Base-by-base conservation (phyloP, 2,329 filamentous ascomycete genomes). In the Epichloe gansuensis region DNA sequence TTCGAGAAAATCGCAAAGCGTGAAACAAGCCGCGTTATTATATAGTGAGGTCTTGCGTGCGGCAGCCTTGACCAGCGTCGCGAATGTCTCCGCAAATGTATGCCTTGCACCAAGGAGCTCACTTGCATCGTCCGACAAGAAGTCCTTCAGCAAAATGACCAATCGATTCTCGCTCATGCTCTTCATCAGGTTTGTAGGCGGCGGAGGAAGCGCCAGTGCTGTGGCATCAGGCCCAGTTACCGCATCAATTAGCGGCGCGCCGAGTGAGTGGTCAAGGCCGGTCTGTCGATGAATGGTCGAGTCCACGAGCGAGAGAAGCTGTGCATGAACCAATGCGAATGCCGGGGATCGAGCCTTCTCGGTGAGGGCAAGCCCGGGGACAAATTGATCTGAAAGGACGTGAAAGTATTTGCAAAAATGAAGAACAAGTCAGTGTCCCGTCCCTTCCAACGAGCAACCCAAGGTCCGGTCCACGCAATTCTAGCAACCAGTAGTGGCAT, bases 131-230 rank as follows among this genome's bases (percentile, higher is more conserved):
- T 75, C 73, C 0, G 72, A 82, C 34, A 95, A 75, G 55, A 94
- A 80, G 64, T 95, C 88, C 58, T 87, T 85, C 48, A 95, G 76
- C 55, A 95, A 71, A 63, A 91, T 83, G 52, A 96, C 80, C 51
- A 95, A 71, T 53, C 89, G 81, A 58, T 95, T 94, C 67, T 95
- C 89, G n/a, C 84, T 82, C 86, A 95, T 94, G 48, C 82, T 81
- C 59, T 85, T 82, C 60, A 86, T 76, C 48, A 86, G 77, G 64
- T 94, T 91, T 39, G 71, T 73, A 9, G 83, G 78, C 12, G 83
- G 76, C 38, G 87, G 70, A 0, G 81, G 77, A 58, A 86, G 68
- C 4, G 85, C 74, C 42, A 82, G 74, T 31, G 81, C 78, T 6
- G 82, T 75, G 12, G 86, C 81, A 65, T 95, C 88, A 0, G 84